A percentile compares a stretch with the other conserved stretches of the same genome.
phyloP scores from a whole-genome alignment of 2,329 filamentous ascomycete species.

The Aspergillus cejpii region DNA sequence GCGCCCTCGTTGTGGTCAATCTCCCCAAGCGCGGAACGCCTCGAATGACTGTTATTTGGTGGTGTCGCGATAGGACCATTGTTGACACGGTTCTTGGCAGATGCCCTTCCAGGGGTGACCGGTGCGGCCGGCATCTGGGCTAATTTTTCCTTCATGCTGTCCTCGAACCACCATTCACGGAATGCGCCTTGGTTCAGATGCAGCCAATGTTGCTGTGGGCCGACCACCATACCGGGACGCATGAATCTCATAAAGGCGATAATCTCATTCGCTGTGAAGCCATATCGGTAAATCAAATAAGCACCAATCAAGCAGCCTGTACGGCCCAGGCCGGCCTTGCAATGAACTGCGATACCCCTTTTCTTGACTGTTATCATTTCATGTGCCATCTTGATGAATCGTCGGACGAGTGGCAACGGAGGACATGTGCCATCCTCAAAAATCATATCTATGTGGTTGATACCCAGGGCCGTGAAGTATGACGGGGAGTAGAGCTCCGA shows the following conservation, averaged over 20 bases:
- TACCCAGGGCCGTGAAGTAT: conserved; percentile 93
- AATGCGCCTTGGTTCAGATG: conserved; percentile 95
- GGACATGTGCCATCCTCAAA: conserved; percentile 98
- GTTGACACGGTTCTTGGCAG: conserved; percentile 57
- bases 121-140: conserved; percentile 59
- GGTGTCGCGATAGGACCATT: conserved; percentile 72
- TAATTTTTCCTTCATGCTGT: conserved; percentile 72
- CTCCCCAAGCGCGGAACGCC: conserved; percentile 83
- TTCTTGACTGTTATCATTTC: conserved; percentile 87
- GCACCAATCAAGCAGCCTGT: conserved; percentile 96
- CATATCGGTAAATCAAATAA: conserved; percentile 94
- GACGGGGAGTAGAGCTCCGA: conserved; percentile 92
- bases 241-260: conserved; percentile 99
- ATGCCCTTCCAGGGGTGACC: conserved; percentile 47
- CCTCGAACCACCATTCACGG: conserved; percentile 93
- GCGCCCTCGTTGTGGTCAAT: conserved; percentile 70
- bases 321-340: conserved; percentile 91
- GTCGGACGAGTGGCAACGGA: conserved; percentile 76
- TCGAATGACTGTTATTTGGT: conserved; percentile 67
- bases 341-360: conserved; percentile 93
- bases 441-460: conserved; percentile 97
- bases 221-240: conserved; percentile 97
- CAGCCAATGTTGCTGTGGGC: conserved; percentile 97
- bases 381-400: conserved; percentile 91
- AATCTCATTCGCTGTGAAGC: conserved; percentile 93